Evolutionary conservation across 2,329 filamentous ascomycete species (phyloP).

Genomic region (Hymenoscyphus occultus): DNA sequence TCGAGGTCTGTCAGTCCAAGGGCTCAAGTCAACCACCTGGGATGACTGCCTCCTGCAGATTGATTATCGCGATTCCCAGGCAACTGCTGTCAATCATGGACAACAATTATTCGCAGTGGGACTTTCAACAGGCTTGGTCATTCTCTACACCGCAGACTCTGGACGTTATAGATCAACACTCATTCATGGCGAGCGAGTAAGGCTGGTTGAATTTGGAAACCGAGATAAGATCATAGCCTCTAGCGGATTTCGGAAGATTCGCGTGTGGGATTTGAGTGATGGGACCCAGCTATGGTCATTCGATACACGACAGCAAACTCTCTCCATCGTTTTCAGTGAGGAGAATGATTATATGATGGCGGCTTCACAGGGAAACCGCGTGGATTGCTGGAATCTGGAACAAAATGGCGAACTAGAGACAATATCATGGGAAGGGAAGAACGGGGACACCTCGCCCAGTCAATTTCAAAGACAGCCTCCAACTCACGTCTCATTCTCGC

Average conservation of each 20-base stretch:
- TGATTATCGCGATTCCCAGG: slow-evolving; percentile 30
- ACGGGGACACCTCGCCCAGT: neutral
- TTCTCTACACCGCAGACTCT: slow-evolving; percentile 32
- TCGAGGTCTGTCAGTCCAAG: slow-evolving; percentile 25
- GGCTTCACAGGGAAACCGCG: slow-evolving; percentile 23
- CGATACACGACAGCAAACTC: slow-evolving; percentile 15
- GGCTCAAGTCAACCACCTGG: slow-evolving; percentile 30
- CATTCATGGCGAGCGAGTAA: slow-evolving; percentile 31
- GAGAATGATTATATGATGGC: slow-evolving; percentile 21
- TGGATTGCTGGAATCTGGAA: slow-evolving; percentile 22
- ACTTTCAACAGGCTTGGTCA: slow-evolving; percentile 33
- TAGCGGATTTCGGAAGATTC: slow-evolving; percentile 20
- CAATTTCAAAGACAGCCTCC: slow-evolving; percentile 2
- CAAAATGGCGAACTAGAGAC: slow-evolving; percentile 6
- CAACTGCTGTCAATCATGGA: slow-evolving; percentile 32
- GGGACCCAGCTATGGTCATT: slow-evolving; percentile 23
- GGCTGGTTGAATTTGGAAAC: slow-evolving; percentile 30
- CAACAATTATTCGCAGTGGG: slow-evolving; percentile 35
- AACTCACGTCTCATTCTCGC: slow-evolving; percentile 15
- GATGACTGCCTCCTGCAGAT: slow-evolving; percentile 37
- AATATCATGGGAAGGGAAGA: neutral
- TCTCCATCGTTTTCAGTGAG: slow-evolving; percentile 22
- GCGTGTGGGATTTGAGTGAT: slow-evolving; percentile 26
- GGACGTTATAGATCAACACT: slow-evolving; percentile 24
- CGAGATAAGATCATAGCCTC: slow-evolving; percentile 31